These are phyloP conservation scores for Arabidopsis suecica DNA, from an alignment of 345 rosid species.

Conservation along the genomic window DNA sequence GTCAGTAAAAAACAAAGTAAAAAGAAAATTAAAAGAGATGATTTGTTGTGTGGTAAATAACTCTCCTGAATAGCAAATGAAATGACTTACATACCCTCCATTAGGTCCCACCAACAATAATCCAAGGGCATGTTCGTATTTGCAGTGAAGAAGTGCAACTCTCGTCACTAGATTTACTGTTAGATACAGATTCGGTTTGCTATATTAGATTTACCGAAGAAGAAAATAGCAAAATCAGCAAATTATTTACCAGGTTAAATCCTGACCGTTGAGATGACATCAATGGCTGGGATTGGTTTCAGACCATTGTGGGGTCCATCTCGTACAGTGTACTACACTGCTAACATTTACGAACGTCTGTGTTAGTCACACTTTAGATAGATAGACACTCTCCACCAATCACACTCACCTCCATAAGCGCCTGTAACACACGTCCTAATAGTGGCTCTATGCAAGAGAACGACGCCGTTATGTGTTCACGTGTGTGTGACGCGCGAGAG, in stretches of 20 bases:
- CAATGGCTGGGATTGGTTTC: conserved; percentile 42
- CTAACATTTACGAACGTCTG: conserved; percentile 42
- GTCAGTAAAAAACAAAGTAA: conserved; percentile 14
- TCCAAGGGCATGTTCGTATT: conserved; percentile 35
- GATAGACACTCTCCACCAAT: conserved; percentile 28
- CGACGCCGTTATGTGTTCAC: neutral
- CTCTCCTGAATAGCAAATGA: neutral
- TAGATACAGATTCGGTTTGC: conserved; percentile 39
- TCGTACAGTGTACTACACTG: conserved; percentile 47
- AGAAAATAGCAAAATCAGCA: conserved; percentile 9
- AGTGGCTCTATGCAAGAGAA: neutral
- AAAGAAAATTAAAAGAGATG: neutral
- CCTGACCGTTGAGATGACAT: conserved; percentile 44
- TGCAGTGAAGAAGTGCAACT: neutral
- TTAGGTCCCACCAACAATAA: conserved; percentile 27
- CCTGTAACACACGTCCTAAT: conserved; percentile 20
- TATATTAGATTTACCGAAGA: conserved; percentile 39
- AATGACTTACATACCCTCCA: conserved; percentile 23
- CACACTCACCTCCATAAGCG: conserved; percentile 14
- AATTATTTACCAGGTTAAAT: conserved; percentile 41
- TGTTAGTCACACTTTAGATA: conserved; percentile 44
- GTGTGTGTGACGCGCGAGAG: neutral
- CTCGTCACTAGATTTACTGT: conserved; percentile 47
- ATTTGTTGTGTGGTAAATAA: conserved; percentile 28
- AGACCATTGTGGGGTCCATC: conserved; percentile 36